phyloP scores from a whole-genome alignment of 1,284 basidiomycete genomes.

The Cystobasidiaceae sp. region DNA sequence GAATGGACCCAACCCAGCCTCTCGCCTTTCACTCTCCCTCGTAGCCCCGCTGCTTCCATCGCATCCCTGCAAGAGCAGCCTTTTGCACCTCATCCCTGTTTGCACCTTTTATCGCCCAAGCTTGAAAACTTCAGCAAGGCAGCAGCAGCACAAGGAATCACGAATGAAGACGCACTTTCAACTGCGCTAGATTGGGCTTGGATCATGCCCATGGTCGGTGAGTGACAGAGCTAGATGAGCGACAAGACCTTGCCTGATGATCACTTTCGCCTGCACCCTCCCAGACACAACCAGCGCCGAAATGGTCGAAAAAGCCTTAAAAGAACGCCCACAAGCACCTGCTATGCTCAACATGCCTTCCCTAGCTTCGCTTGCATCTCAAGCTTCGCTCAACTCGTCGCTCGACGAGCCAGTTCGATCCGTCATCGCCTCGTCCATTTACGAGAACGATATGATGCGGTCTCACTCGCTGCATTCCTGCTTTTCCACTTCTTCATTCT shows the following conservation, averaged over 20 bases:
- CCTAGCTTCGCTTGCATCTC: constrained; percentile 2
- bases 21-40: too few relatives aligned
- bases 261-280: too few relatives aligned
- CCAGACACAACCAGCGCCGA: too few relatives aligned
- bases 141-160: not conserved
- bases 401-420: not conserved
- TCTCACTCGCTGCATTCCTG: constrained; percentile 20
- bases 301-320: too few relatives aligned
- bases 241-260: too few relatives aligned
- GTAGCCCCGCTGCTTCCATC: too few relatives aligned
- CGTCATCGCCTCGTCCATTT: not conserved
- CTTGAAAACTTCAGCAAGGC: not conserved
- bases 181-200: constrained; percentile 21
- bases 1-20: too few relatives aligned
- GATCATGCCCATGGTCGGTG: constrained; percentile 27
- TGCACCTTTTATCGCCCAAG: constrained; percentile 18
- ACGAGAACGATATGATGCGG: constrained; percentile 15
- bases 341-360: constrained; percentile 9
- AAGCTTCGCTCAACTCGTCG: not conserved
- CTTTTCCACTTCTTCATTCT: constrained; percentile 22
- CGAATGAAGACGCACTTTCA: constrained; percentile 8
- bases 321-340: constrained; percentile 1
- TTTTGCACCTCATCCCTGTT: constrained; percentile 9
- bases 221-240: not conserved
- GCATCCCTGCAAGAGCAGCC: too few relatives aligned